These are phyloP conservation scores for Syzygium jambos DNA, from an alignment of 345 rosid species.

Conservation along the genomic window DNA sequence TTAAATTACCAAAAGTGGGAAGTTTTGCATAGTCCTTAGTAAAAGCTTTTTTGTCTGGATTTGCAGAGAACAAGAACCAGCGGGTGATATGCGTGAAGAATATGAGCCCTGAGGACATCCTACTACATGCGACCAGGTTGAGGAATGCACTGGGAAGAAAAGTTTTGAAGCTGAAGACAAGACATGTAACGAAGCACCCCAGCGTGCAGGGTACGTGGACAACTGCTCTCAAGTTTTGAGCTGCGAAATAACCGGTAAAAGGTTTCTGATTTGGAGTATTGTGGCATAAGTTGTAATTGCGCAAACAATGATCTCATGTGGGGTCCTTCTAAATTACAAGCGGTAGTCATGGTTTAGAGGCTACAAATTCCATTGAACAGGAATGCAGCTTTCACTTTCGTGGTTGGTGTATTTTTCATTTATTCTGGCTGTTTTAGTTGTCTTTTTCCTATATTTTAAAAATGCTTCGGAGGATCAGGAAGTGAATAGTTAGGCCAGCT, in stretches of 20 bases:
- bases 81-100: conserved; percentile 87
- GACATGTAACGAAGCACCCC: conserved; percentile 71
- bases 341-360: not conserved
- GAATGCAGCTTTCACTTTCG: not conserved
- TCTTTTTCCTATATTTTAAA: not conserved
- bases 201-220: conserved; percentile 95
- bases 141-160: conserved; percentile 79
- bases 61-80: conserved; percentile 62
- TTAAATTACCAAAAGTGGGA: not conserved
- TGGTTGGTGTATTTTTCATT: not conserved
- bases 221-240: conserved; percentile 47
- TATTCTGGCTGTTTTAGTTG: not conserved
- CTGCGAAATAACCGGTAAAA: not conserved
- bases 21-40: not conserved
- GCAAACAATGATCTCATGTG: not conserved
- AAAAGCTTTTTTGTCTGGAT: not conserved
- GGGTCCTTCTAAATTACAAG: not conserved
- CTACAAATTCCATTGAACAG: not conserved
- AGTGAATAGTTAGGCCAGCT: not conserved
- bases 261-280: not conserved
- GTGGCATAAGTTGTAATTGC: not conserved
- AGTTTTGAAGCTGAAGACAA: conserved; percentile 65
- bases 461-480: not conserved
- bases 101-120: conserved; percentile 56
- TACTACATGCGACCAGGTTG: conserved; percentile 53